Conservation (phyloP, 306 rosid genomes). For the Inga laurina region DNA sequence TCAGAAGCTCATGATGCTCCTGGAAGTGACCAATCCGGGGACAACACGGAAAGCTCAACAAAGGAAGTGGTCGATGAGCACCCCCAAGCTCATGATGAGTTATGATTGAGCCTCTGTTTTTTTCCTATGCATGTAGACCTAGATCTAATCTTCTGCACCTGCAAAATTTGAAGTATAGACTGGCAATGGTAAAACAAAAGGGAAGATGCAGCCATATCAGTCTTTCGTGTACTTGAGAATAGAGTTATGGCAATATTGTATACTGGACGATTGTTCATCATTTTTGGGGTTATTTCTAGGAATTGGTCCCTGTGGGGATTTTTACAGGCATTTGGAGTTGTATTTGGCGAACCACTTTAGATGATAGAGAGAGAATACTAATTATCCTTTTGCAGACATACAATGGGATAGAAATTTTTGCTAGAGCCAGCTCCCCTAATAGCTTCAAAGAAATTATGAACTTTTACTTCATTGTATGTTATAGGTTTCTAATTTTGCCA, state of each 20-base stretch:
- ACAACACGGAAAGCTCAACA: slow-evolving; percentile 38
- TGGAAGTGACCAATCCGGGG: slow-evolving; percentile 32
- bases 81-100: slow-evolving; percentile 64
- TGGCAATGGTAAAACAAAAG: slow-evolving; percentile 34
- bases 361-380: neutral
- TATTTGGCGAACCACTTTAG: slow-evolving; percentile 16
- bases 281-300: slow-evolving; percentile 36
- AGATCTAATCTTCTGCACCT: slow-evolving; percentile 40
- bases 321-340: slow-evolving; percentile 19
- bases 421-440: neutral
- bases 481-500: neutral
- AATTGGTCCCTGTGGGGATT: slow-evolving; percentile 25
- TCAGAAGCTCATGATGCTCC: slow-evolving; percentile 34
- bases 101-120: slow-evolving; percentile 42
- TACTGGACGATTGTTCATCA: slow-evolving; percentile 31
- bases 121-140: slow-evolving; percentile 29
- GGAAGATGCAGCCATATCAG: slow-evolving; percentile 31
- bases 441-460: neutral
- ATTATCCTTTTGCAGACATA: neutral
- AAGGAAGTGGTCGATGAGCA: slow-evolving; percentile 44
- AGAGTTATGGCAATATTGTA: slow-evolving; percentile 34
- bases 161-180: neutral
- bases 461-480: neutral
- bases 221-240: slow-evolving; percentile 29
- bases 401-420: slow-evolving; percentile 26